These are phyloP conservation scores for Endothia cerciana DNA, from an alignment of 2,329 filamentous ascomycete genomes.

Conservation along the genomic window DNA sequence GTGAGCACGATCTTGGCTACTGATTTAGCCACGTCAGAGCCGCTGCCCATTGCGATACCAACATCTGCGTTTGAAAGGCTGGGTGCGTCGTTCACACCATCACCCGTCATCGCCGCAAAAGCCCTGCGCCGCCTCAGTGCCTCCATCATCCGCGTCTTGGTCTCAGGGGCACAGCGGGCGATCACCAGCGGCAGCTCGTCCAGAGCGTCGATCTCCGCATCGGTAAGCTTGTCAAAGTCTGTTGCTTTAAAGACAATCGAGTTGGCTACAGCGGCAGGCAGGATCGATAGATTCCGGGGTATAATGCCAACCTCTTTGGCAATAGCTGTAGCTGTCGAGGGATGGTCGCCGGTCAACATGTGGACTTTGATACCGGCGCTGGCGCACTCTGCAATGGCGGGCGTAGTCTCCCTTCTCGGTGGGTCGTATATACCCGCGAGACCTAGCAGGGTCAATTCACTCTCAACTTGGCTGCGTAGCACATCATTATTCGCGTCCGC, in stretches of 20 bases:
- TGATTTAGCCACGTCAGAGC: constrained; percentile 84
- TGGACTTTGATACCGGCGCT: constrained; percentile 77
- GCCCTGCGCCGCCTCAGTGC: constrained; percentile 76
- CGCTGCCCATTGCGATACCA: constrained; percentile 88
- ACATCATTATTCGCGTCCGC: constrained; percentile 43
- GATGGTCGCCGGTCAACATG: constrained; percentile 85
- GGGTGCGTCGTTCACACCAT: constrained; percentile 86
- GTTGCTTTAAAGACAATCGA: constrained; percentile 75
- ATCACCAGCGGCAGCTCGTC: constrained; percentile 79
- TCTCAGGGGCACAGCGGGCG: constrained; percentile 81
- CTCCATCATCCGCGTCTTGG: constrained; percentile 90
- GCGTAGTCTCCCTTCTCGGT: constrained; percentile 78
- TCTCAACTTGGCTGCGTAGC: constrained; percentile 66
- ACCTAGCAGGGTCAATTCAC: constrained; percentile 73
- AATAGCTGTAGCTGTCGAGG: constrained; percentile 77
- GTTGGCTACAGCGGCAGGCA: constrained; percentile 66
- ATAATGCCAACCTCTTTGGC: constrained; percentile 80
- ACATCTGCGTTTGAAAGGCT: constrained; percentile 82
- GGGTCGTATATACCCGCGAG: constrained; percentile 86
- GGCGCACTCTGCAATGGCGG: constrained; percentile 71
- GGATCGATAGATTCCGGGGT: constrained; percentile 60
- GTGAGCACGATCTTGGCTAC: constrained; percentile 82
- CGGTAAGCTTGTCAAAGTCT: constrained; percentile 77
- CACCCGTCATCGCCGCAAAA: constrained; percentile 87
- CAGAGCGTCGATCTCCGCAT: constrained; percentile 75